Base-by-base conservation (phyloP, 148 eudicot genomes). In the Fagopyrum tataricum region DNA sequence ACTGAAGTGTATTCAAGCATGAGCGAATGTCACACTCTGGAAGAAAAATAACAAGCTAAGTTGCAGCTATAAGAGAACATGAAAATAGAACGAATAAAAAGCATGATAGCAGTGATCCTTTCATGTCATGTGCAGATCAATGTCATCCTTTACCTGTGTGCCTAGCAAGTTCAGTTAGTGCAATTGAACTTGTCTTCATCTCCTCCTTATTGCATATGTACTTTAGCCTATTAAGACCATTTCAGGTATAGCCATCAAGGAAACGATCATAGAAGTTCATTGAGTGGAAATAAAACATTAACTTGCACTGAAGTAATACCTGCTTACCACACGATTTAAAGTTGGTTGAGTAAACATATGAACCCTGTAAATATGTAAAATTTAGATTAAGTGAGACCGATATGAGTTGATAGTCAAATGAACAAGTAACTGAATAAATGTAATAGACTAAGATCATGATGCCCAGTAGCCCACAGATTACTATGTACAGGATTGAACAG, bases 1-100 rank as follows among this genome's bases (percentile, higher is more conserved):
- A 96, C 80, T 96, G 99, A 76, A 96, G 94, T 41, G 99, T 92
- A 85, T 96, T 92, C 81, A 96, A 82, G 82, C 99, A 96, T 52
- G 96, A 86, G 20, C 99, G 88, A 73, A 96, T 86, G 81, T 96
- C 99, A 79, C 99, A 92, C 76, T 88, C 99, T 96, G 83, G 6
- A 69, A 70, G 14, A 72, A 62, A 2, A 46, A 62, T 69, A 26
- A 75, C 44, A 17, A 61, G 44, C 15, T 72, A 71, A 71, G 55
- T 79, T 17, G 43, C 76, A 72, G 66, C 49, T 52, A 48, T 47
- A 67, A 59, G 31, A 52, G 21, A 24, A 9, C 66, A 15, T 47
- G 20, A 41, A 64, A 31, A 74, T 69, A 15, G 71, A n/a, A 81
- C 52, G 46, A 72, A 3, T 17, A 4, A 44, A 4, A 44, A 73